Evolutionary conservation across 306 rosid species (phyloP).

Genomic region (Cyamopsis tetragonoloba): DNA sequence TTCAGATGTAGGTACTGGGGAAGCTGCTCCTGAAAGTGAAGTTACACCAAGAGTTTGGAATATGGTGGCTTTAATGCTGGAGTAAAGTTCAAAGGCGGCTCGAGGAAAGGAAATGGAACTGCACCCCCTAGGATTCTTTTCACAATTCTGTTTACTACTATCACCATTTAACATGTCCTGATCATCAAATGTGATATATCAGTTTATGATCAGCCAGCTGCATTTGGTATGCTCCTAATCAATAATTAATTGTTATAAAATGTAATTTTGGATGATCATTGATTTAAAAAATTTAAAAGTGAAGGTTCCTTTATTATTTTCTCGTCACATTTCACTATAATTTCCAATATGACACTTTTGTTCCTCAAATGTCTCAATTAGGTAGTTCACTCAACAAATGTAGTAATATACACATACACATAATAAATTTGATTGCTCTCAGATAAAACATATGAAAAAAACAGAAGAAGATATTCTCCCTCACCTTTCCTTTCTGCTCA

Average conservation of each 20-base stretch:
- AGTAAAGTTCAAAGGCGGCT: constrained; percentile 70
- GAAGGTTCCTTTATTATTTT: neutral
- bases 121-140: constrained; percentile 46
- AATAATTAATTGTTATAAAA: neutral
- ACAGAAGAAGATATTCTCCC: neutral
- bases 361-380: constrained; percentile 2
- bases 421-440: neutral
- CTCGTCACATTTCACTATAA: neutral
- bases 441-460: neutral
- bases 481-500: constrained; percentile 55
- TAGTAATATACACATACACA: constrained; percentile 1
- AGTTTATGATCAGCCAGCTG: constrained; percentile 17
- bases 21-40: constrained; percentile 41
- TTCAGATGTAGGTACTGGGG: constrained; percentile 42
- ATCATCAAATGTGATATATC: constrained; percentile 15
- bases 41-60: constrained; percentile 50
- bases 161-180: constrained; percentile 47
- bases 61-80: constrained; percentile 52
- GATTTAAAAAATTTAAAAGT: neutral
- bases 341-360: constrained; percentile 4
- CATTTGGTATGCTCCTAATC: constrained; percentile 14
- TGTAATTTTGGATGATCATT: neutral
- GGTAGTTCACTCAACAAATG: neutral
- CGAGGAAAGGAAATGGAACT: constrained; percentile 62
- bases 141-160: constrained; percentile 35